Percentiles rank a stretch among this genome's conserved stretches.
These are phyloP conservation scores for Cryptomeria japonica DNA, from an alignment of 75 land plant genomes.

Conservation along the genomic window DNA sequence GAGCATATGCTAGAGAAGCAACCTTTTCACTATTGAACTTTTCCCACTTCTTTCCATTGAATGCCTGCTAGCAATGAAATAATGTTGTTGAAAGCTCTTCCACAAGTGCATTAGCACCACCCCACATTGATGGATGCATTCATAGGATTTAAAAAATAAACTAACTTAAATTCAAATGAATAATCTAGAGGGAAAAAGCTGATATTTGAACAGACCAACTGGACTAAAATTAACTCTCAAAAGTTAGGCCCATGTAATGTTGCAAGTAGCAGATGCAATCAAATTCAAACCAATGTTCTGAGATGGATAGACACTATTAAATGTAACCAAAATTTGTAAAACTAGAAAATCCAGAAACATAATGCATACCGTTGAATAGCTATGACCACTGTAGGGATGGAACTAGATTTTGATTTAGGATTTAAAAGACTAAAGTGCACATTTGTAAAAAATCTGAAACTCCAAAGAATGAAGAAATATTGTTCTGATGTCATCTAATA, in stretches of 20 bases:
- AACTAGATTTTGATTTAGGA: neutral
- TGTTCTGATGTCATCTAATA: neutral
- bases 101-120: neutral
- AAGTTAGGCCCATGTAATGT: neutral
- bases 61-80: conserved; percentile 42
- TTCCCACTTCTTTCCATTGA: conserved; percentile 95
- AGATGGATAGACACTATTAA: neutral
- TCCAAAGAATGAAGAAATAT: neutral
- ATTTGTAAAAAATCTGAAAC: neutral
- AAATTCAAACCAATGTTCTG: neutral
- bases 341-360: neutral
- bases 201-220: neutral
- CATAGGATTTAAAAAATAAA: neutral
- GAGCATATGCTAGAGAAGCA: conserved; percentile 90
- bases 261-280: neutral
- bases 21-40: conserved; percentile 97
- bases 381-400: neutral
- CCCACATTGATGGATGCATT: neutral
- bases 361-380: neutral
- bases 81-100: neutral
- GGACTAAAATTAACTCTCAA: neutral
- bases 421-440: neutral
- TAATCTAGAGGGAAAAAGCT: neutral
- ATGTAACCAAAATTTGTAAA: neutral
- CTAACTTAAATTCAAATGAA: neutral